Evolutionary conservation across 202 grass and related monocot species (phyloP).

Genomic region (Zoysia matrella): DNA sequence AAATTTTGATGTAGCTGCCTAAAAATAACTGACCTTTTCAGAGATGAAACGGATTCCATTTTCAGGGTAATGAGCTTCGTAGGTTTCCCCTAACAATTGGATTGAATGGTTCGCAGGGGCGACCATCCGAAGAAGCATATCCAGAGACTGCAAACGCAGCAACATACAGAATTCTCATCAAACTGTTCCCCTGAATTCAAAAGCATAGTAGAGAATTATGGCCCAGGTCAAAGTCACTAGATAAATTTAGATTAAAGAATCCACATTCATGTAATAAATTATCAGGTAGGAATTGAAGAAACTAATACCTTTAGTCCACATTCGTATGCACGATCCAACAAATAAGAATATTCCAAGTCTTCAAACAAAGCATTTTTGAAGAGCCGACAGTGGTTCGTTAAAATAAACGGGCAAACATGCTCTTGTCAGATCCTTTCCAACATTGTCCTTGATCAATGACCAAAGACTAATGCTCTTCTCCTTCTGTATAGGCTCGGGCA

Average conservation of each 20-base stretch:
- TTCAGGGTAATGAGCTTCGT: slow-evolving; percentile 78
- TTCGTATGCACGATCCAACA: slow-evolving; percentile 77
- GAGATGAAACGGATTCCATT: slow-evolving; percentile 78
- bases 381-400: slow-evolving; percentile 80
- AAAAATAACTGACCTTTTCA: slow-evolving; percentile 61
- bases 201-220: slow-evolving; percentile 13
- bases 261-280: background rate
- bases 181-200: slow-evolving; percentile 68
- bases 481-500: slow-evolving; percentile 70
- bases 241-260: background rate
- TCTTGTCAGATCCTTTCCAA: slow-evolving; percentile 80
- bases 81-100: slow-evolving; percentile 83
- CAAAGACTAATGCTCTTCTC: slow-evolving; percentile 74
- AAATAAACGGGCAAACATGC: slow-evolving; percentile 82
- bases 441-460: slow-evolving; percentile 85
- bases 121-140: slow-evolving; percentile 75
- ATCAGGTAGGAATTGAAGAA: background rate
- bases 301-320: slow-evolving; percentile 65
- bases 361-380: slow-evolving; percentile 82
- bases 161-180: slow-evolving; percentile 81
- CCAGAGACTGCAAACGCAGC: slow-evolving; percentile 82
- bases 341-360: slow-evolving; percentile 80
- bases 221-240: background rate
- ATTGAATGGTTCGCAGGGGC: slow-evolving; percentile 79
- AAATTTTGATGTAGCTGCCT: background rate